Evolutionary conservation across 176 grass and related monocot species (phyloP), one percentile per base, ranked within the genome.

Genomic region (Zoysia pacifica): DNA sequence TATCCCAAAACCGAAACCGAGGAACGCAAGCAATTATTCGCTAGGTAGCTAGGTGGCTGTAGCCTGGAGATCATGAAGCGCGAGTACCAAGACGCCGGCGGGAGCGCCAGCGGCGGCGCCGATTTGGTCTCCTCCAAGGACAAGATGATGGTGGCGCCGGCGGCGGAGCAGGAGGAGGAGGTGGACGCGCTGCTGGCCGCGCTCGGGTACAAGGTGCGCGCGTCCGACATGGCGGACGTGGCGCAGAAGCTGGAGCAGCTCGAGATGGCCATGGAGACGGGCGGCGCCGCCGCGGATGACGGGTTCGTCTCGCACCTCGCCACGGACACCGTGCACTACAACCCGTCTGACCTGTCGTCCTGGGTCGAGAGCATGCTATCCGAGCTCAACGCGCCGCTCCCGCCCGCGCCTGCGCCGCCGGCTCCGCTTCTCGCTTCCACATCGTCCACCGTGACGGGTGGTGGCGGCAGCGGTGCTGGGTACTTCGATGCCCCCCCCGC

Each of bases 221-320:
- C 92, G 9, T 98, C 96, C 3, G 96, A 99, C 58, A 99, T 99
- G 96, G 96, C 90, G 13, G 96, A 99, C 71, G 96, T 99, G 35
- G 96, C 96, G 5, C 90, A 93, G 78, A 99, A 99, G 75, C 96
- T 99, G 55, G 96, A 99, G 96, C 90, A 99, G 86, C 90, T 95
- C 3, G 96, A 99, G 96, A 91, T 99, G 96, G 92, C 92, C 79
- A 95, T 99, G 92, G 90, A 77, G 12, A 89, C 91, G 77, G 87
- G 89, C 65, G 74, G 61, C 71, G 74, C 54, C 38, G 35, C 76
- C 19, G 38, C 67, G 9, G 91, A 86, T 28, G 85, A 92, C 38
- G 74, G 80, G 18, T 74, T 91, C 72, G 75, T 85, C 11, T 75
- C 89, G 39, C 90, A 86, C 62, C 81, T 99, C 8, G 90, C 91